phyloP scores from a whole-genome alignment of 208 protist species.

The Acanthamoeba rhysodes region DNA sequence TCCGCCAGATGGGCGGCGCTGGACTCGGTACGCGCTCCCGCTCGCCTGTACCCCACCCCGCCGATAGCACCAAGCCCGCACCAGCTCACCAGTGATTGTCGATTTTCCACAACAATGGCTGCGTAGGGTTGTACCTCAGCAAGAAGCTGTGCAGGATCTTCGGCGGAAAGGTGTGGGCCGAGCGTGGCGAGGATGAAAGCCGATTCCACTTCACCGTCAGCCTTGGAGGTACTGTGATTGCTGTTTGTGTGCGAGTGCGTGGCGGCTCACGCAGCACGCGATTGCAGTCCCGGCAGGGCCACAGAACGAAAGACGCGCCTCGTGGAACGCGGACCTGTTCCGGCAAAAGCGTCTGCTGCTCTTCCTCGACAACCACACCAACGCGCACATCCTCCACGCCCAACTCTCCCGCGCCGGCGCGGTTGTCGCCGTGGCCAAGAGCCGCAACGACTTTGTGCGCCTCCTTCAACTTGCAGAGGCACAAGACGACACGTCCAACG shows the following conservation, averaged over 20 bases:
- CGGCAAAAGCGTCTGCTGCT: not conserved
- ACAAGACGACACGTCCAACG: not conserved
- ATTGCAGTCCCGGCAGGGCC: not conserved
- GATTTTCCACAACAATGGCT: not conserved
- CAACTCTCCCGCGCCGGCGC: not conserved
- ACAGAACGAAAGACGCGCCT: no score
- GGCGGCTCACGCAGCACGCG: no score
- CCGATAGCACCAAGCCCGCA: not conserved
- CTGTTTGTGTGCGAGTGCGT: not conserved
- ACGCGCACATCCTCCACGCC: not conserved
- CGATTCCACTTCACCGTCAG: not conserved
- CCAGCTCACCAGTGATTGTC: not conserved
- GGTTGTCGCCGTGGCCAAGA: not conserved
- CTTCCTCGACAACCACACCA: not conserved
- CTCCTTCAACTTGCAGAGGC: not conserved
- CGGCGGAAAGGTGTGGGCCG: not conserved
- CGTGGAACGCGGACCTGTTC: not conserved
- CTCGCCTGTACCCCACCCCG: not conserved
- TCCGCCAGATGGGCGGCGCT: not conserved
- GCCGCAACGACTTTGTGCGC: not conserved
- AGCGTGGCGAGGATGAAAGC: not conserved
- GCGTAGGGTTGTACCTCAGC: not conserved
- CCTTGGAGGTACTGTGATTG: not conserved
- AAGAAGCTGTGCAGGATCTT: conserved; percentile 24
- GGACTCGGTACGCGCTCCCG: not conserved